Conservation (phyloP, 176 grass and related monocot genomes). For the Carex pumila region DNA sequence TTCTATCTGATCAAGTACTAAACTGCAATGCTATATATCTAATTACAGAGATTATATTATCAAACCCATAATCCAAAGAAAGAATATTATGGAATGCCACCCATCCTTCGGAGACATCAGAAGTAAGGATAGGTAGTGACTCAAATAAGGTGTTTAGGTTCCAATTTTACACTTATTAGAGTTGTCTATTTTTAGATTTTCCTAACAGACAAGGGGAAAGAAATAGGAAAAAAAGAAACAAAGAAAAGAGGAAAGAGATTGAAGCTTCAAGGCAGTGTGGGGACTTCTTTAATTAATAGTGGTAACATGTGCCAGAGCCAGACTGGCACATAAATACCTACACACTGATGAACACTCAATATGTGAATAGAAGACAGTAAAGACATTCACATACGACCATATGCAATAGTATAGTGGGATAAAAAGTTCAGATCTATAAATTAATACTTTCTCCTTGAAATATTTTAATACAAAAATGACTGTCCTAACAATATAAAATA, state of each 20-base stretch:
- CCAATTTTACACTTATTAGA: neutral
- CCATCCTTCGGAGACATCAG: neutral
- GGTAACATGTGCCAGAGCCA: conserved; percentile 22
- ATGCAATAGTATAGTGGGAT: neutral
- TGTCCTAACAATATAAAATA: neutral
- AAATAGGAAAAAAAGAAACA: neutral
- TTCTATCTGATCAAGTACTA: conserved; percentile 2
- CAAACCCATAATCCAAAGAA: neutral
- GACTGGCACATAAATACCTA: conserved; percentile 12
- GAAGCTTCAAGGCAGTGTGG: conserved; percentile 11
- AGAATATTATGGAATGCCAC: neutral
- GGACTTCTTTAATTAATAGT: conserved; percentile 13
- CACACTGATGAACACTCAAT: conserved; percentile 4
- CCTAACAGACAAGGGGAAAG: neutral
- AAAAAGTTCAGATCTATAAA: conserved; percentile 3
- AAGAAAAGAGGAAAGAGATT: neutral
- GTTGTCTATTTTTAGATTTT: neutral
- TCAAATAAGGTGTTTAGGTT: neutral
- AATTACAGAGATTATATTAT: neutral
- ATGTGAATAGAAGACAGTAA: conserved; percentile 11
- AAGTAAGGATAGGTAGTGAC: neutral
- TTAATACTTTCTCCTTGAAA: neutral
- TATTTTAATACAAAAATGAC: neutral
- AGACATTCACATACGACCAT: neutral
- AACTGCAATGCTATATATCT: neutral